Base-by-base conservation (phyloP, 441 rosid genomes). In the Bruguiera hainesii region DNA sequence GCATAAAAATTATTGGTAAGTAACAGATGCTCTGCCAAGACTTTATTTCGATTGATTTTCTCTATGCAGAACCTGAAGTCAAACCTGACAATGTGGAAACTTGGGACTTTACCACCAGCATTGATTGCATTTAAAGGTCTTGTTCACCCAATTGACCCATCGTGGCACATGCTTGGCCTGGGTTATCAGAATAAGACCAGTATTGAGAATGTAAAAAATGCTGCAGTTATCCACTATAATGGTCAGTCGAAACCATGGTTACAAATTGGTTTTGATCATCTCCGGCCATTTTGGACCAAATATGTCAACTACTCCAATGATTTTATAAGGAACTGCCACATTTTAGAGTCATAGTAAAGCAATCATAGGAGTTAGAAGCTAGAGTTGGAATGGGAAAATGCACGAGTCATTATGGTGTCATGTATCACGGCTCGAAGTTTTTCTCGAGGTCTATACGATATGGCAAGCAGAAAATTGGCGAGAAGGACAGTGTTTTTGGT, bases 231-330 rank as follows among this genome's bases (percentile, higher is more conserved):
- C 62, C 98, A 96, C 72, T 96, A 96, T 75, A 96, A 96, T 75
- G 99, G 99, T 30, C 98, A 96, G 78, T 87, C 96, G 67, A 96
- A 96, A 82, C 99, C 99, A 0, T 96, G 99, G 99, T 81, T 92
- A 29, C 85, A 88, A 79, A 93, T 96, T 64, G 98, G 99, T 59
- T 89, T 96, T 52, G 97, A 96, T 82, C 98, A 96, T 79, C 89
- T 96, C 16, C 83, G 97, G 73, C 98, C 98, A 42, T 96, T 90
- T 75, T 96, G 99, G 99, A 83, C 92, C 63, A 96, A 89, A 73
- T 80, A 90, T 75, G 95, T 96, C 23, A 89, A 92, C 80, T 90
- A 92, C 88, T 84, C 97, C 64, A 92, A 84, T 73, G 97, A 95
- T 81, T 95, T 95, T 71, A 64, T 92, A 66, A 89, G 84, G 79